Conservation (phyloP, 345 rosid species). For the Turnera subulata region DNA sequence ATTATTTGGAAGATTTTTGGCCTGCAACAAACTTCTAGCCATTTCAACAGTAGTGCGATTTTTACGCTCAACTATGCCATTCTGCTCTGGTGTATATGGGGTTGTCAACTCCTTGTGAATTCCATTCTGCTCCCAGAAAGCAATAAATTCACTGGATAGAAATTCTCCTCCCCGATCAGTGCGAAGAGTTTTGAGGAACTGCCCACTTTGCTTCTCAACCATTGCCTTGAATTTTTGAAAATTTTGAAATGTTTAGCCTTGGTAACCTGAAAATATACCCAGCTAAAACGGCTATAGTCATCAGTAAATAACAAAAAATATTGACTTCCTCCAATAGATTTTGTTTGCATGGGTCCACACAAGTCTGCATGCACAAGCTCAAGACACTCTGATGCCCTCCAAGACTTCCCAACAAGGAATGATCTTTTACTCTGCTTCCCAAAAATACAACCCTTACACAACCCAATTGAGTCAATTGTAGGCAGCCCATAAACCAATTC, state of each 20-base stretch:
- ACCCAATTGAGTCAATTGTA: no score
- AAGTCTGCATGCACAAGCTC: conserved; percentile 7
- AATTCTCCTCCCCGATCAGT: no score
- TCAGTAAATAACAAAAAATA: conserved; percentile 7
- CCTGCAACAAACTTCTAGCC: conserved; percentile 7
- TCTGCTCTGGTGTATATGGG: conserved; percentile 4
- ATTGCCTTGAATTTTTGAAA: no score
- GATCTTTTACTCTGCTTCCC: no score
- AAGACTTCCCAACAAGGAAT: no score
- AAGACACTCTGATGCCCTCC: no score
- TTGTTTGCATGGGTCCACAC: neutral
- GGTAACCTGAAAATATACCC: neutral
- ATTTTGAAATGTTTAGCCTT: conserved; percentile 4
- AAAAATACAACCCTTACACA: no score
- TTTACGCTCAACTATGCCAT: neutral
- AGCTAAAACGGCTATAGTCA: neutral
- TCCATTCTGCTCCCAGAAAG: conserved; percentile 6
- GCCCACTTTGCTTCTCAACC: no score
- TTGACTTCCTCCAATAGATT: neutral
- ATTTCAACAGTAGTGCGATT: conserved; percentile 7
- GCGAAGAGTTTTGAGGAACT: no score
- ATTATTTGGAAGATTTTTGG: neutral
- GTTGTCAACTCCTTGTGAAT: conserved; percentile 1
- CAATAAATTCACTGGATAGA: neutral
- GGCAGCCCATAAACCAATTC: no score